Conservation (phyloP, 1,284 basidiomycete species). For the Malassezia furfur region DNA sequence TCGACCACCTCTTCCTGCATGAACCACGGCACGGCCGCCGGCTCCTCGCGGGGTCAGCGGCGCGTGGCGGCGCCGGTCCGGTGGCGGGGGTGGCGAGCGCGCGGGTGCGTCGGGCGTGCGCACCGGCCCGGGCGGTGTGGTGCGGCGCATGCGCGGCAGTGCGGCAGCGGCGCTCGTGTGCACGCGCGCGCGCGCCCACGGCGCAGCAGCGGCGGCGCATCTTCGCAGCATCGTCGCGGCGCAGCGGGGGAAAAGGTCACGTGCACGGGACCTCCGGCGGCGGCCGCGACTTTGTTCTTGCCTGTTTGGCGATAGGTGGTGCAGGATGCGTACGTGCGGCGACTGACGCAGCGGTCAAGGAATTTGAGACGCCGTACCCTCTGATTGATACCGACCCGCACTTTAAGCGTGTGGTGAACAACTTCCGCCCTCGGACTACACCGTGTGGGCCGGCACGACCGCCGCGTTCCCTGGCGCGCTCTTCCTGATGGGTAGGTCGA, state of each 20-base stretch:
- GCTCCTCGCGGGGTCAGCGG: background rate
- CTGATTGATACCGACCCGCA: slow-evolving; percentile 74
- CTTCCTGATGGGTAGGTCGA: slow-evolving; percentile 50
- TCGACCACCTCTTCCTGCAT: slow-evolving; percentile 31
- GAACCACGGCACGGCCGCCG: slow-evolving; percentile 29
- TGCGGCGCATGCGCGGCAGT: slow-evolving; percentile 5
- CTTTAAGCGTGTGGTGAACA: slow-evolving; percentile 73
- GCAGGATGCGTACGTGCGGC: slow-evolving; percentile 14
- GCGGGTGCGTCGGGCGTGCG: no score
- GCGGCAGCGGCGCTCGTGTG: background rate
- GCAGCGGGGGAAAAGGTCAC: background rate
- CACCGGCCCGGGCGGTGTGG: no score
- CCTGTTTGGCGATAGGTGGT: background rate
- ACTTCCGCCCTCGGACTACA: slow-evolving; percentile 83
- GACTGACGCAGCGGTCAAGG: slow-evolving; percentile 24
- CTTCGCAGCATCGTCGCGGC: background rate
- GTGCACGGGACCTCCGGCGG: background rate
- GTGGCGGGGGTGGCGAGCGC: no score
- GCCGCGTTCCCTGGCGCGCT: slow-evolving; percentile 67
- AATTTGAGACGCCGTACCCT: slow-evolving; percentile 41
- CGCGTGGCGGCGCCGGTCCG: no score
- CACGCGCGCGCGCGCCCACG: background rate
- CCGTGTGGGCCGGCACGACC: slow-evolving; percentile 68
- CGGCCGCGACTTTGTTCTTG: slow-evolving; percentile 2
- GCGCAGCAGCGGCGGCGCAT: background rate